phyloP scores from a whole-genome alignment of 2,329 filamentous ascomycete genomes.

The Diaporthe vaccinii region DNA sequence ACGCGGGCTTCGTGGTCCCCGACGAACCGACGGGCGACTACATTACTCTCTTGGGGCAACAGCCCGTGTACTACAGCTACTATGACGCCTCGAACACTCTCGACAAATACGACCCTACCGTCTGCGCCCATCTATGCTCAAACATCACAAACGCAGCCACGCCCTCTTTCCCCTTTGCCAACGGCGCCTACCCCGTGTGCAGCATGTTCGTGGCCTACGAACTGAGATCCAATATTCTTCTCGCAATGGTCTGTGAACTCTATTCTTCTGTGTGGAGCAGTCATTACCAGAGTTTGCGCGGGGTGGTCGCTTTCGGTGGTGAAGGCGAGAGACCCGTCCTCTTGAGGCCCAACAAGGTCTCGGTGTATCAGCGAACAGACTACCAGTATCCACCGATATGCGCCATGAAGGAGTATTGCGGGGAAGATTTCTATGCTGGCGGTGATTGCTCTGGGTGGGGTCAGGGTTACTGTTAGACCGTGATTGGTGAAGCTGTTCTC shows the following conservation, averaged over 20 bases:
- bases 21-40: constrained; percentile 32
- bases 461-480: constrained; percentile 3
- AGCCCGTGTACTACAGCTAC: constrained; percentile 1
- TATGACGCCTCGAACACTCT: not conserved
- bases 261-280: constrained; percentile 37
- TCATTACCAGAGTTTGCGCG: constrained; percentile 23
- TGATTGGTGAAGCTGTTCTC: not conserved
- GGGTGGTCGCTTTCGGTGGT: not conserved
- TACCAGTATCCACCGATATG: constrained; percentile 35
- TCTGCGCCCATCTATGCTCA: constrained; percentile 34
- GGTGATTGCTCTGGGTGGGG: constrained; percentile 39
- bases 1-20: constrained; percentile 32
- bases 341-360: constrained; percentile 7
- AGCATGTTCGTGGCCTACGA: constrained; percentile 39
- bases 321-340: not conserved
- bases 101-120: constrained; percentile 20
- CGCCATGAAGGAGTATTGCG: constrained; percentile 23
- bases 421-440: constrained; percentile 28
- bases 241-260: constrained; percentile 37
- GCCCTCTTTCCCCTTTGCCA: not conserved
- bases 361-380: constrained; percentile 32
- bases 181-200: constrained; percentile 22
- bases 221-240: not conserved
- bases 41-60: constrained; percentile 8
- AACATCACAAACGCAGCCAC: not conserved